Conservation (phyloP, 257 asterid genomes). For the Solanum medicagineum region DNA sequence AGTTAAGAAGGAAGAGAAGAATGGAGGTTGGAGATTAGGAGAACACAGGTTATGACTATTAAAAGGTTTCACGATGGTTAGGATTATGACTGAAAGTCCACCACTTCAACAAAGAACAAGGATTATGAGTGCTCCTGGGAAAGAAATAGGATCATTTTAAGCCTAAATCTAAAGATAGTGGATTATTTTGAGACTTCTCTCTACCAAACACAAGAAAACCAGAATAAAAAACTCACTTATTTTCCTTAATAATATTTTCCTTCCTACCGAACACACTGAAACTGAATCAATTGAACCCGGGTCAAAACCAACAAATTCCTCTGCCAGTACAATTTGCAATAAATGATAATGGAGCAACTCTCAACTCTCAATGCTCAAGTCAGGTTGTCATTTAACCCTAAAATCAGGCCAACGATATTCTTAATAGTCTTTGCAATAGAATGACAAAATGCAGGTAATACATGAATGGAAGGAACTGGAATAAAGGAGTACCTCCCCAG, state of each 20-base stretch:
- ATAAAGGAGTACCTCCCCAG: slow-evolving; percentile 35
- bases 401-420: background rate
- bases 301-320: background rate
- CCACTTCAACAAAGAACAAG: too few relatives aligned
- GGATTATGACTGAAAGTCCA: too few relatives aligned
- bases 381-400: too few relatives aligned
- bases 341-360: background rate
- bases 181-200: too few relatives aligned
- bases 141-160: too few relatives aligned
- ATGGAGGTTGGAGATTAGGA: too few relatives aligned
- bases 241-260: background rate
- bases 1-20: too few relatives aligned
- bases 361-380: background rate
- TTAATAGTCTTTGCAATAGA: background rate
- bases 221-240: background rate
- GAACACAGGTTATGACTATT: too few relatives aligned
- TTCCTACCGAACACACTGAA: background rate
- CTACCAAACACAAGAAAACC: background rate
- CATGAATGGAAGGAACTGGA: background rate
- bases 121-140: too few relatives aligned
- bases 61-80: too few relatives aligned
- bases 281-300: background rate
- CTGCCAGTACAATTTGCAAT: background rate
- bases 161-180: too few relatives aligned
- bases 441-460: background rate